Base-by-base conservation (phyloP, 164 flowering plant genomes). In the Stephania cephalantha region DNA sequence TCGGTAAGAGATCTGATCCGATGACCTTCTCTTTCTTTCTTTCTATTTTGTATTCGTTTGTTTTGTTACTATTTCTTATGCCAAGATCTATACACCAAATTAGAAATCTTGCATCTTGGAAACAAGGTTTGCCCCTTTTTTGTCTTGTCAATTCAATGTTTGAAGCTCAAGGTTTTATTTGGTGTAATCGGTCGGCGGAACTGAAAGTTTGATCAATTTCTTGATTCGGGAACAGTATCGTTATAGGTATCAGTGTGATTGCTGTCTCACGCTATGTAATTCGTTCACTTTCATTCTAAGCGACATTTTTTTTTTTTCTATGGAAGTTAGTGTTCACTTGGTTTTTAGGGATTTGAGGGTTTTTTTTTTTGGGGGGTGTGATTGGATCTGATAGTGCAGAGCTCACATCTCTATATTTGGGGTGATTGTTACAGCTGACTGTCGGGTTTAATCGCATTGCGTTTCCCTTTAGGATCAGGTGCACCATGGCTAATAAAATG, bases 401-500 rank as follows among this genome's bases (percentile, higher is more conserved):
- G 4, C 70, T 31, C 11, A 46, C 45, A 68, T 25, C 70, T 10
- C 70, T 46, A 25, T 25, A 25, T 25, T 25, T 25, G 25, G 25
- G 25, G 25, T 25, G 25, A 25, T 25, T 25, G 66, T 18, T 61
- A 7, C 55, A 7, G 55, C 55, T 9, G 55, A 8, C 15, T 7
- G 55, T 50, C 15, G 55, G 11, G 55, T 11, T 35, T 50, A 50
- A 50, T 61, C n/a, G 5, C n/a, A 15, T 58, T 58, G 7, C 1
- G 17, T 58, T 58, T 7, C 8, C 22, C 65, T n/a, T 58, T 58
- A 2, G 17, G 64, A 15, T 5, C 85, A 84, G 87, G 86, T 66
- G 29, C 72, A 74, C 7, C 11, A 93, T 93, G 98, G 97, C 93
- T 2, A 67, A 80, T 29, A 91, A 88, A 79, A 65, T 71, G 25